A percentile compares a stretch with the other conserved stretches of the same genome.
These are phyloP conservation scores for Fusarium albosuccineum DNA, from an alignment of 2,329 filamentous ascomycete genomes.

Conservation along the genomic window DNA sequence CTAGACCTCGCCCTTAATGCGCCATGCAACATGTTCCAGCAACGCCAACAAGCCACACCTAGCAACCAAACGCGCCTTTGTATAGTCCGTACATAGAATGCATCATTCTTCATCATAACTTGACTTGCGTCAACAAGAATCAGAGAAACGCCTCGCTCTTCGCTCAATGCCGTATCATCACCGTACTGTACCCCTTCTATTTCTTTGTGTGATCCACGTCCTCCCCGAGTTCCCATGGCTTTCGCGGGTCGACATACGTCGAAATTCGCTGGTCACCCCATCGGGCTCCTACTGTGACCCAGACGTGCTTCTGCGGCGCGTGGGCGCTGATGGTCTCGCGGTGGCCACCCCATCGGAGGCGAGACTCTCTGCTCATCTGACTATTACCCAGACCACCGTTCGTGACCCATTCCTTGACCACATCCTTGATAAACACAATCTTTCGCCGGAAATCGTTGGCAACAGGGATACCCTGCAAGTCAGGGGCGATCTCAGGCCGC, in stretches of 20 bases:
- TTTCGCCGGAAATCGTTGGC: slow-evolving; percentile 82
- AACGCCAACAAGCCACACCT: slow-evolving; percentile 36
- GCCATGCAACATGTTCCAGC: slow-evolving; percentile 39
- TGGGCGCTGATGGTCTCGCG: slow-evolving; percentile 67
- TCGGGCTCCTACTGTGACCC: slow-evolving; percentile 76
- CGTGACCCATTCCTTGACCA: slow-evolving; percentile 78
- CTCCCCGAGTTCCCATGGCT: slow-evolving; percentile 65
- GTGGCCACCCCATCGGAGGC: slow-evolving; percentile 70
- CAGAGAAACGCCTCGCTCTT: slow-evolving; percentile 44
- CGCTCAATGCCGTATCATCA: slow-evolving; percentile 20
- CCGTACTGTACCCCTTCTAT: slow-evolving; percentile 25
- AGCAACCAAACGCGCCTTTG: slow-evolving; percentile 36
- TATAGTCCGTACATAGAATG: slow-evolving; percentile 43
- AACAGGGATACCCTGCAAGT: slow-evolving; percentile 73
- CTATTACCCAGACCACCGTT: slow-evolving; percentile 79
- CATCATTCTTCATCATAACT: slow-evolving; percentile 46
- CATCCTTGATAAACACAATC: slow-evolving; percentile 76
- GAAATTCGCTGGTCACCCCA: slow-evolving; percentile 69
- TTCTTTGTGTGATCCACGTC: slow-evolving; percentile 61
- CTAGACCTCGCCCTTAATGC: slow-evolving; percentile 31
- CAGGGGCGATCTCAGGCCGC: slow-evolving; percentile 71
- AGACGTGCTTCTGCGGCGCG: slow-evolving; percentile 72
- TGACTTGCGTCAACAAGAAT: slow-evolving; percentile 39
- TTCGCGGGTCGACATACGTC: slow-evolving; percentile 67
- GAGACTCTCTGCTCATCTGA: slow-evolving; percentile 66